Conservation (phyloP, 352 stramenopile species). For the Phytophthora pluvialis region DNA sequence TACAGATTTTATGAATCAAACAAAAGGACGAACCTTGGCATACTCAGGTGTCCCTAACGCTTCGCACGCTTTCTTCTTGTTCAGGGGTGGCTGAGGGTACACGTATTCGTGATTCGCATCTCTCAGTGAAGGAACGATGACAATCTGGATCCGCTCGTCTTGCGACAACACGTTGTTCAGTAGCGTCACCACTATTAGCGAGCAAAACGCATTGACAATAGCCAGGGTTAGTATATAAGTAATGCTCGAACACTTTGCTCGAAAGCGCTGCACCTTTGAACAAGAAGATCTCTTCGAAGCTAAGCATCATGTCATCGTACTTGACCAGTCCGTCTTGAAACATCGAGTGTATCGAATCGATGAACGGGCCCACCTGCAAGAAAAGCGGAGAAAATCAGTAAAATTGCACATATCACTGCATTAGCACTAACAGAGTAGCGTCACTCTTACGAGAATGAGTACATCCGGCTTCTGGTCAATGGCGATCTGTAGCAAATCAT, state of each 20-base stretch:
- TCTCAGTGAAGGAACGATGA: slow-evolving; percentile 95
- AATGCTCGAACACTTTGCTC: not conserved
- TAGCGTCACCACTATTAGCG: slow-evolving; percentile 67
- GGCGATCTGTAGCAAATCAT: slow-evolving; percentile 91
- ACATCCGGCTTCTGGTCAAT: slow-evolving; percentile 92
- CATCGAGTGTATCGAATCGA: slow-evolving; percentile 92
- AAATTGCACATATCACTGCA: not conserved
- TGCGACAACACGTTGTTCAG: slow-evolving; percentile 70
- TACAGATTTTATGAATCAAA: not conserved
- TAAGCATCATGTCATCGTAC: slow-evolving; percentile 83
- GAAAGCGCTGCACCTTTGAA: slow-evolving; percentile 67
- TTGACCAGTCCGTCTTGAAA: slow-evolving; percentile 85
- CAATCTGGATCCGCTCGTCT: slow-evolving; percentile 77
- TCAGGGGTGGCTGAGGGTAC: slow-evolving; percentile 94
- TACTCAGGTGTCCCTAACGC: slow-evolving; percentile 64
- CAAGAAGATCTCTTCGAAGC: slow-evolving; percentile 87
- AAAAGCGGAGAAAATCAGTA: slow-evolving; percentile 5
- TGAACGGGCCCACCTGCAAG: slow-evolving; percentile 94
- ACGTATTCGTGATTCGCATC: slow-evolving; percentile 96
- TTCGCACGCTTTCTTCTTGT: slow-evolving; percentile 84
- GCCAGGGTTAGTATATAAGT: not conserved
- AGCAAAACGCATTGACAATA: not conserved
- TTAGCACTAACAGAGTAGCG: not conserved
- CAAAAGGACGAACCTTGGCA: slow-evolving; percentile 52
- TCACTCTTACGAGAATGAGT: slow-evolving; percentile 85